Percentiles rank a stretch among this genome's conserved stretches.
Evolutionary conservation across 331 rosid genomes (phyloP).

Genomic region (Malus hybrid): DNA sequence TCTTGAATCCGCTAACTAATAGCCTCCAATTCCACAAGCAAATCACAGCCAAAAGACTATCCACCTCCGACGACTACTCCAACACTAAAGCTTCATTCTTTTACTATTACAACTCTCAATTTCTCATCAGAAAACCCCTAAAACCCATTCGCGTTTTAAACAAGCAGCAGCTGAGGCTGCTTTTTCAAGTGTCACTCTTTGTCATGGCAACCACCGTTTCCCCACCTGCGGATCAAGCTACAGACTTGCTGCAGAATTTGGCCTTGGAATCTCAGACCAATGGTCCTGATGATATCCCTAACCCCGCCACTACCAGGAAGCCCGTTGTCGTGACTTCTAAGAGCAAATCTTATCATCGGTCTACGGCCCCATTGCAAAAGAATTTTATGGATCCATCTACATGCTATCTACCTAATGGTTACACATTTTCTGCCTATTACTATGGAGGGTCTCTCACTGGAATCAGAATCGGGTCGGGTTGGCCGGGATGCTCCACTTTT

Average conservation of each 20-base stretch:
- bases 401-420: slow-evolving; percentile 73
- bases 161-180: background rate
- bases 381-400: slow-evolving; percentile 63
- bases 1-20: too few relatives aligned
- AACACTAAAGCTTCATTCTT: background rate
- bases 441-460: slow-evolving; percentile 48
- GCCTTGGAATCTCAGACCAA: slow-evolving; percentile 64
- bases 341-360: slow-evolving; percentile 58
- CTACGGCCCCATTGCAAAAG: slow-evolving; percentile 56
- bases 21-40: too few relatives aligned
- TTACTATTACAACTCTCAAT: background rate
- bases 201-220: slow-evolving; percentile 60
- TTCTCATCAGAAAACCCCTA: slow-evolving; percentile 14
- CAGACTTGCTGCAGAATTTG: slow-evolving; percentile 79
- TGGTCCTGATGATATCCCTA: slow-evolving; percentile 66
- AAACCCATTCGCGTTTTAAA: slow-evolving; percentile 3
- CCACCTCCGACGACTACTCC: too few relatives aligned
- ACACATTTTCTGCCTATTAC: slow-evolving; percentile 57
- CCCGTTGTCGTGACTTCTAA: slow-evolving; percentile 48
- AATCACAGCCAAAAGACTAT: too few relatives aligned
- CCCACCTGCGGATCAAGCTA: slow-evolving; percentile 64
- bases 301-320: slow-evolving; percentile 66
- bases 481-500: slow-evolving; percentile 13
- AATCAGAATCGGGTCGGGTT: background rate
- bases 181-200: background rate